These are phyloP conservation scores for Huiozyma sinensis DNA, from an alignment of 805 yeast genomes.

Conservation along the genomic window DNA sequence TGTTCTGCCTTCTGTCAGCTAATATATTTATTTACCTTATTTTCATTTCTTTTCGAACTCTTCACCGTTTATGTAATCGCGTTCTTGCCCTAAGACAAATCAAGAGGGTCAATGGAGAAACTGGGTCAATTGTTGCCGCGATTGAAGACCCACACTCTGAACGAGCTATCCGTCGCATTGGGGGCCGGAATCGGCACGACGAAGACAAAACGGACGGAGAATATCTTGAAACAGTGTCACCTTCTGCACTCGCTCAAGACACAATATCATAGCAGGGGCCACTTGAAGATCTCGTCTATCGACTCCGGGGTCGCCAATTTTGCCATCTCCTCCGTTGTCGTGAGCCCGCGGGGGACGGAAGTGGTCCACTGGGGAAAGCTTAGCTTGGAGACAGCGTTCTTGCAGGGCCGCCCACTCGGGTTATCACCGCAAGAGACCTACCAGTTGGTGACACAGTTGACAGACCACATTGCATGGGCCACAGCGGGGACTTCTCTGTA, in stretches of 20 bases:
- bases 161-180: slow-evolving; percentile 11
- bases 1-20: no score
- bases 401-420: slow-evolving; percentile 1
- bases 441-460: slow-evolving; percentile 9
- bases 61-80: no score
- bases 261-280: not conserved
- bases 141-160: not conserved
- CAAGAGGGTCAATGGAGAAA: no score
- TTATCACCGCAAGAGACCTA: slow-evolving; percentile 21
- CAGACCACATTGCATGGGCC: not conserved
- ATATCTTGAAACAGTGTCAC: not conserved
- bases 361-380: slow-evolving; percentile 30
- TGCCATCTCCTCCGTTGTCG: slow-evolving; percentile 15
- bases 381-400: slow-evolving; percentile 16
- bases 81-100: no score
- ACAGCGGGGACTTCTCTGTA: slow-evolving; percentile 16
- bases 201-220: slow-evolving; percentile 5
- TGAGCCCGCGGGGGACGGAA: not conserved
- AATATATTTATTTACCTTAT: no score
- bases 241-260: not conserved
- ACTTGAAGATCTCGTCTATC: slow-evolving; percentile 11
- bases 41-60: no score
- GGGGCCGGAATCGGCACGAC: slow-evolving; percentile 18
- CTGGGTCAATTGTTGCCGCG: not conserved
- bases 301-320: slow-evolving; percentile 33